Evolutionary conservation across 2,329 filamentous ascomycete species (phyloP).

Genomic region (Scytalidium lignicola): DNA sequence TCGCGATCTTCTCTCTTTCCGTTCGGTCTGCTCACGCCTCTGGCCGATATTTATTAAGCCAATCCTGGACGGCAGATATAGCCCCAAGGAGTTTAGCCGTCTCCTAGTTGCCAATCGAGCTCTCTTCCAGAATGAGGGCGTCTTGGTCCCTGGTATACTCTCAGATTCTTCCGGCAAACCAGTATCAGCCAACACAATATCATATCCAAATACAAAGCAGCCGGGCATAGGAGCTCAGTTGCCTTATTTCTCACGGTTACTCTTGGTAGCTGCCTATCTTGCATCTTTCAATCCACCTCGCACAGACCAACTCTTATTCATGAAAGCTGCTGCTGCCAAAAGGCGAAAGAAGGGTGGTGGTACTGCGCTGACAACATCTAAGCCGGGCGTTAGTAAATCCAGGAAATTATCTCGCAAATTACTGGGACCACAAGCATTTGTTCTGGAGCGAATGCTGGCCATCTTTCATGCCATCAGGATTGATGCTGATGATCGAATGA

Average conservation of each 20-base stretch:
- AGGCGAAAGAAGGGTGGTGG: conserved; percentile 38
- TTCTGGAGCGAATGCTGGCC: conserved; percentile 72
- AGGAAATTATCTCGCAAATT: conserved; percentile 73
- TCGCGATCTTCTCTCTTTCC: conserved; percentile 71
- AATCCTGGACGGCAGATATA: conserved; percentile 61
- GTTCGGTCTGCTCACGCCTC: conserved; percentile 63
- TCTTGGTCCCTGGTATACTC: conserved; percentile 61
- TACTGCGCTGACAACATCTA: conserved; percentile 29
- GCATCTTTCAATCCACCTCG: conserved; percentile 73
- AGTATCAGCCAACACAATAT: conserved; percentile 12
- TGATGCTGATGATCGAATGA: conserved; percentile 25
- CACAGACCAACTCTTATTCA: conserved; percentile 72
- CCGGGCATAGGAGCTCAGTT: conserved; percentile 49
- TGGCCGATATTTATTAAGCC: conserved; percentile 85
- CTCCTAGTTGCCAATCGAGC: conserved; percentile 67
- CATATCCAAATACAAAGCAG: conserved; percentile 7
- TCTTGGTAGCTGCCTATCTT: conserved; percentile 73
- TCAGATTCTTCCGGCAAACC: conserved; percentile 16
- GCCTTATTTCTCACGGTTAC: conserved; percentile 67
- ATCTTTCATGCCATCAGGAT: conserved; percentile 65
- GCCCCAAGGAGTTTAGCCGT: conserved; percentile 76
- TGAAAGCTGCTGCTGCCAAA: conserved; percentile 35
- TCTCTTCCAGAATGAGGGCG: conserved; percentile 68
- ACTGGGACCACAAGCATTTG: conserved; percentile 70
- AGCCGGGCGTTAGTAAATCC: conserved; percentile 42